These are phyloP conservation scores for Fragaria vesca DNA, from an alignment of 306 rosid species.

Conservation along the genomic window DNA sequence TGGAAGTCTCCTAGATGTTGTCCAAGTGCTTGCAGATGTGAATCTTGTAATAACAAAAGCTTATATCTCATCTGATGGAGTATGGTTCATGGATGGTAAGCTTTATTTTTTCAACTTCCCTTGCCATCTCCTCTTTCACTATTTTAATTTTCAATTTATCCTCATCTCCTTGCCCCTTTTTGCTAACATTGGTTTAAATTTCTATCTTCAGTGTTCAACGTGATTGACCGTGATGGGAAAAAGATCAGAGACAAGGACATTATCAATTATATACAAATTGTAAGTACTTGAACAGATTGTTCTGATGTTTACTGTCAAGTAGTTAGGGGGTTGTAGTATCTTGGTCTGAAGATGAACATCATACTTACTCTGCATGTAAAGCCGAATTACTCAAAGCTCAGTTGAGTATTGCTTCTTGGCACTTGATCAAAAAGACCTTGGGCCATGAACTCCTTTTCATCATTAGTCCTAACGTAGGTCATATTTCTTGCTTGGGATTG, in stretches of 20 bases:
- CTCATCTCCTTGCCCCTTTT: not conserved
- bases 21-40: conserved; percentile 86
- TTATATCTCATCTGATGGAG: conserved; percentile 87
- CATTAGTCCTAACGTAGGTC: not conserved
- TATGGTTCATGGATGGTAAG: conserved; percentile 98
- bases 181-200: not conserved
- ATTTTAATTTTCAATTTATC: not conserved
- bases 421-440: not conserved
- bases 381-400: not conserved
- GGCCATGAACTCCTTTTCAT: not conserved
- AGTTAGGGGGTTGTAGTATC: not conserved
- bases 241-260: conserved; percentile 85
- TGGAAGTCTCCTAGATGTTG: conserved; percentile 86
- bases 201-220: conserved; percentile 70
- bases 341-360: conserved; percentile 8
- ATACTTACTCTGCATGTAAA: no score
- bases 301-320: not conserved
- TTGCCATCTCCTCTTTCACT: not conserved
- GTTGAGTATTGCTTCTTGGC: not conserved
- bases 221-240: conserved; percentile 67
- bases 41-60: conserved; percentile 81
- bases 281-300: conserved; percentile 24
- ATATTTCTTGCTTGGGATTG: not conserved
- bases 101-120: conserved; percentile 8
- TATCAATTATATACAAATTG: conserved; percentile 78